A percentile compares a stretch with the other conserved stretches of the same genome.
These are phyloP conservation scores for Parachaetomium inaequale DNA, from an alignment of 495 filamentous ascomycete species.

Conservation along the genomic window DNA sequence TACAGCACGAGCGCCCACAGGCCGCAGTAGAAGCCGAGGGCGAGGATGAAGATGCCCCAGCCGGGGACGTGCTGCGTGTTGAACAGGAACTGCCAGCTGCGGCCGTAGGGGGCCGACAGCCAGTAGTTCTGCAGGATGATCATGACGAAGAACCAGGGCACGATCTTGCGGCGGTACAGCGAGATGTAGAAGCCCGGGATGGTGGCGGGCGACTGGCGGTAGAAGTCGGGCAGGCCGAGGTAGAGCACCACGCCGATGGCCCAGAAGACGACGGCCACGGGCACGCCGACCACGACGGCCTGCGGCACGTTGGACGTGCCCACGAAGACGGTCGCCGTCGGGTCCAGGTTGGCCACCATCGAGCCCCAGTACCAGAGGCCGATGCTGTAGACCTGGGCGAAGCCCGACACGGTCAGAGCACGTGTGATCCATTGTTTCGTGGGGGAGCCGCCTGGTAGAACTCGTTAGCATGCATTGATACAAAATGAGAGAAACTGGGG, in stretches of 20 bases:
- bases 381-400: constrained; percentile 60
- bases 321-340: constrained; percentile 27
- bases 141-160: constrained; percentile 59
- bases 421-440: constrained; percentile 62
- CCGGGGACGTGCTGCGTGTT: constrained; percentile 47
- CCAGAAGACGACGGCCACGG: constrained; percentile 51
- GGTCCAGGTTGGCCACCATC: constrained; percentile 33
- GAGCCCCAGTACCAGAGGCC: constrained; percentile 66
- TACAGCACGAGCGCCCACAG: constrained; percentile 52
- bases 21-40: constrained; percentile 56
- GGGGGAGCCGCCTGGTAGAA: constrained; percentile 46
- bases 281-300: constrained; percentile 48
- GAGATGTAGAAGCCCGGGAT: constrained; percentile 60
- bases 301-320: constrained; percentile 31
- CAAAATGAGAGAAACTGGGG: neutral
- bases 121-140: constrained; percentile 67
- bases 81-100: constrained; percentile 62
- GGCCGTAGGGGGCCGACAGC: constrained; percentile 58
- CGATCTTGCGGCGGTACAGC: constrained; percentile 55
- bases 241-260: constrained; percentile 51
- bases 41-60: constrained; percentile 52
- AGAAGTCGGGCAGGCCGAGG: constrained; percentile 60
- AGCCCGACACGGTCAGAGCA: constrained; percentile 60
- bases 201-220: constrained; percentile 62
- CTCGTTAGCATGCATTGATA: neutral